These are phyloP conservation scores for Beauveria medogensis DNA, from an alignment of 2,329 filamentous ascomycete species.

Conservation along the genomic window DNA sequence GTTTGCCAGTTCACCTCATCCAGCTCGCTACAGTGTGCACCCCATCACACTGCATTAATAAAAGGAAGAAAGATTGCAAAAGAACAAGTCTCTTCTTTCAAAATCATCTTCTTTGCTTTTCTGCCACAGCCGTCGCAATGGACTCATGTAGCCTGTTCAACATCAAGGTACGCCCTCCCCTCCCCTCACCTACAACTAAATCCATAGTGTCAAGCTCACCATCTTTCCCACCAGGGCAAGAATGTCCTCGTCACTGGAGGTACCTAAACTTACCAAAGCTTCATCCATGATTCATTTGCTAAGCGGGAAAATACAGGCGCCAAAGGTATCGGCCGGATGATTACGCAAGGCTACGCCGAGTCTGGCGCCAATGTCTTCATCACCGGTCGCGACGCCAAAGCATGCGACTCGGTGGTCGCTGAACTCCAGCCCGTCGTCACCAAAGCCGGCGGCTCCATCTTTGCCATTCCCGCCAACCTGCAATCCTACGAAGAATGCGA, in stretches of 20 bases:
- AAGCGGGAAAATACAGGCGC: constrained; percentile 26
- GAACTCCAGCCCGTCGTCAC: constrained; percentile 44
- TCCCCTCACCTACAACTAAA: background rate
- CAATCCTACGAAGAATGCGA: constrained; percentile 50
- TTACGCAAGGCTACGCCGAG: constrained; percentile 55
- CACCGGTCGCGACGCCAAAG: constrained; percentile 51
- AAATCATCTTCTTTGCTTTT: background rate
- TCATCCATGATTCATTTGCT: background rate
- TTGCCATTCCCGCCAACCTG: constrained; percentile 56
- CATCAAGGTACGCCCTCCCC: constrained; percentile 45
- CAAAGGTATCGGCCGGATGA: constrained; percentile 61
- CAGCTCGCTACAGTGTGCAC: too few species aligned
- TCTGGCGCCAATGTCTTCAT: constrained; percentile 60
- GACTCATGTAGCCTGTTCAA: constrained; percentile 38
- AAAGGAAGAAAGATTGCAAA: background rate
- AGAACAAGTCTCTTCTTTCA: background rate
- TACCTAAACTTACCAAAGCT: constrained; percentile 1
- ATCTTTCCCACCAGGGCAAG: constrained; percentile 36
- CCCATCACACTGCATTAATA: background rate
- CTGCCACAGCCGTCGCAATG: background rate
- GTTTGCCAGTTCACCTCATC: background rate
- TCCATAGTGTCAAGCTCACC: background rate
- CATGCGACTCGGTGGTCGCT: constrained; percentile 47
- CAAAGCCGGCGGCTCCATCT: constrained; percentile 36
- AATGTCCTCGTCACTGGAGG: constrained; percentile 51